These are phyloP conservation scores for Pascua guehoae DNA, from an alignment of 1,284 basidiomycete species.

Conservation along the genomic window DNA sequence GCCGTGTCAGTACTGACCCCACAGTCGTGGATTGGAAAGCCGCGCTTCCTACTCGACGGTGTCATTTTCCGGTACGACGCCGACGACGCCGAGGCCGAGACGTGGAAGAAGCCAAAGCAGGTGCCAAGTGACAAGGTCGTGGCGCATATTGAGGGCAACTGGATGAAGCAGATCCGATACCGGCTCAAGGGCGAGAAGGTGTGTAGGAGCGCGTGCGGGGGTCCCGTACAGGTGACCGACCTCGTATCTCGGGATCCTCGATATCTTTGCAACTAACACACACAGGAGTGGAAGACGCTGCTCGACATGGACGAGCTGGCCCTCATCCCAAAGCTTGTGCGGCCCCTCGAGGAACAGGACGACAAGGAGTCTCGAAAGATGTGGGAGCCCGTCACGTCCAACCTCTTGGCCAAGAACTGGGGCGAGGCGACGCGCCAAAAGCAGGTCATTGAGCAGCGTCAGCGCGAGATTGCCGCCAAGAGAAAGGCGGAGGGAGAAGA, in stretches of 20 bases:
- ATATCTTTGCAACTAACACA: not conserved
- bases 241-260: not conserved
- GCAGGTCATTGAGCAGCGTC: slow-evolving; percentile 78
- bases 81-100: slow-evolving; percentile 54
- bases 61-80: slow-evolving; percentile 72
- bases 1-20: not conserved
- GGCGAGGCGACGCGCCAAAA: slow-evolving; percentile 83
- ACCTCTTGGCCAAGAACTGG: slow-evolving; percentile 78
- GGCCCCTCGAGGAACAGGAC: slow-evolving; percentile 74
- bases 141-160: slow-evolving; percentile 81
- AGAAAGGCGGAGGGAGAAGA: slow-evolving; percentile 69
- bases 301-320: slow-evolving; percentile 72
- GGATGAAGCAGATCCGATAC: slow-evolving; percentile 80
- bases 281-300: slow-evolving; percentile 64
- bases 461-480: slow-evolving; percentile 78
- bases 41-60: slow-evolving; percentile 84
- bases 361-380: slow-evolving; percentile 78
- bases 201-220: not conserved
- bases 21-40: slow-evolving; percentile 85
- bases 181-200: slow-evolving; percentile 62
- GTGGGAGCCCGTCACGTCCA: slow-evolving; percentile 80
- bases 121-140: slow-evolving; percentile 75
- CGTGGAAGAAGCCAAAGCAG: slow-evolving; percentile 83
- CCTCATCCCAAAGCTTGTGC: slow-evolving; percentile 77
- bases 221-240: not conserved